These are phyloP conservation scores for Kwoniella shandongensis DNA, from an alignment of 768 basidiomycete genomes.

Conservation along the genomic window DNA sequence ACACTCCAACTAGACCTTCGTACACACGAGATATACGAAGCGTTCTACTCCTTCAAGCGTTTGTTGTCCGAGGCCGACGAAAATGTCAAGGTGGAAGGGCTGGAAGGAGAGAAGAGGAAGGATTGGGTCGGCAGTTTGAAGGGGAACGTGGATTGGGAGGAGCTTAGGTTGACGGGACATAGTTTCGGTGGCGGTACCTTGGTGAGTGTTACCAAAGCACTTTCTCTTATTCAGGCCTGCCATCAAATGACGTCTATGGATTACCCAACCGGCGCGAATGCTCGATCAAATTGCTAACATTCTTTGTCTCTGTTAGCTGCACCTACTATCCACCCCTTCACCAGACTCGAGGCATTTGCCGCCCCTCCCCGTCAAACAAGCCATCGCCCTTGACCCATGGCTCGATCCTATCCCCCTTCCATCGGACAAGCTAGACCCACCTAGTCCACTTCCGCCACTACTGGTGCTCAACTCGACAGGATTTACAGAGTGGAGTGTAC, in stretches of 20 bases:
- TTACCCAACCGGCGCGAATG: too few relatives aligned
- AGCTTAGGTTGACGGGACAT: constrained; percentile 59
- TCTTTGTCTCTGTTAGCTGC: constrained; percentile 12
- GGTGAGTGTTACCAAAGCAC: constrained; percentile 50
- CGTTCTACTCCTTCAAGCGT: constrained; percentile 62
- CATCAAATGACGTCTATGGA: too few relatives aligned
- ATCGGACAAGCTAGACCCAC: constrained; percentile 45
- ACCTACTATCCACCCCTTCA: constrained; percentile 23
- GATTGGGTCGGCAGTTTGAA: constrained; percentile 32
- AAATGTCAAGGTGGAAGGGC: constrained; percentile 27
- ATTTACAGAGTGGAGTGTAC: constrained; percentile 76
- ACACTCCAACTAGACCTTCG: constrained; percentile 70
- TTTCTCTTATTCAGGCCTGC: neutral
- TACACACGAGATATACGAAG: constrained; percentile 66
- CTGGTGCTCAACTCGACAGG: constrained; percentile 73
- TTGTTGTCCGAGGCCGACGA: constrained; percentile 56
- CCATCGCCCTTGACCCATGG: constrained; percentile 78
- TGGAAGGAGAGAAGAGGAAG: constrained; percentile 59
- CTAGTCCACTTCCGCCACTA: constrained; percentile 53
- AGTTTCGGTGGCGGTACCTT: constrained; percentile 63
- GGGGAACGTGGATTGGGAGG: constrained; percentile 47
- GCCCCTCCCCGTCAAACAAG: constrained; percentile 62
- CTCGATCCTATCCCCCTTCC: constrained; percentile 68
- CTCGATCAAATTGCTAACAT: too few relatives aligned
- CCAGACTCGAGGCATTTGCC: constrained; percentile 33